A percentile compares a stretch with the other conserved stretches of the same genome.
phyloP scores from a whole-genome alignment of 2,329 filamentous ascomycete species.

The Calonectria pteridis region DNA sequence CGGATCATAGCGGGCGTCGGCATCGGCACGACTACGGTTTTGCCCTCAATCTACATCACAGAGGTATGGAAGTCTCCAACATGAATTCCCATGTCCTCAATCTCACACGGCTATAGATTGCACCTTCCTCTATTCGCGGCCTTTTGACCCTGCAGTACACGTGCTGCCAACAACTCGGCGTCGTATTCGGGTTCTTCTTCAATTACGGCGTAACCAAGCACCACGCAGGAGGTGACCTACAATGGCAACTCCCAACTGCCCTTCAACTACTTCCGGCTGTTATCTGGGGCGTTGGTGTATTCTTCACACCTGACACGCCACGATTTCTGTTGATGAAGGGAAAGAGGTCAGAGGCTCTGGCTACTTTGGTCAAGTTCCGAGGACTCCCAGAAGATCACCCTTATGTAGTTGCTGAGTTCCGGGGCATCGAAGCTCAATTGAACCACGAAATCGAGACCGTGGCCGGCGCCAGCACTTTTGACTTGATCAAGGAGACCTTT shows the following conservation, averaged over 20 bases:
- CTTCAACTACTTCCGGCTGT: conserved; percentile 42
- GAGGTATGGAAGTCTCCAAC: conserved; percentile 33
- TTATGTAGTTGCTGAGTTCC: conserved; percentile 43
- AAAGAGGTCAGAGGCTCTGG: conserved; percentile 35
- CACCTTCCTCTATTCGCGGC: conserved; percentile 45
- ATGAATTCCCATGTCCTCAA: not conserved
- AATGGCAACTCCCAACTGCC: conserved; percentile 46
- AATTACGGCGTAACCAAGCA: conserved; percentile 51
- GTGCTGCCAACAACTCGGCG: conserved; percentile 49
- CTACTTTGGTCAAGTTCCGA: conserved; percentile 37
- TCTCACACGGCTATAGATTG: conserved; percentile 30
- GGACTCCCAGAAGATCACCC: conserved; percentile 44
- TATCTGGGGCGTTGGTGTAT: conserved; percentile 42
- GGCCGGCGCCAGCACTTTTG: conserved; percentile 45
- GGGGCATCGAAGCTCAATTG: conserved; percentile 47
- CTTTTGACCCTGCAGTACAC: conserved; percentile 49
- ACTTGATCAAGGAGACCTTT: conserved; percentile 51
- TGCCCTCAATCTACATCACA: conserved; percentile 46
- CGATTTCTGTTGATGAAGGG: conserved; percentile 42
- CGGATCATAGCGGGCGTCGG: conserved; percentile 45
- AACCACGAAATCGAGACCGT: conserved; percentile 51
- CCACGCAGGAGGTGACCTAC: conserved; percentile 36
- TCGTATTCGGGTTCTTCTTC: conserved; percentile 51
- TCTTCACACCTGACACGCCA: conserved; percentile 44
- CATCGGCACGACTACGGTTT: conserved; percentile 43